phyloP scores from a whole-genome alignment of 805 yeast species.

The Ogataea nitratoaversa region DNA sequence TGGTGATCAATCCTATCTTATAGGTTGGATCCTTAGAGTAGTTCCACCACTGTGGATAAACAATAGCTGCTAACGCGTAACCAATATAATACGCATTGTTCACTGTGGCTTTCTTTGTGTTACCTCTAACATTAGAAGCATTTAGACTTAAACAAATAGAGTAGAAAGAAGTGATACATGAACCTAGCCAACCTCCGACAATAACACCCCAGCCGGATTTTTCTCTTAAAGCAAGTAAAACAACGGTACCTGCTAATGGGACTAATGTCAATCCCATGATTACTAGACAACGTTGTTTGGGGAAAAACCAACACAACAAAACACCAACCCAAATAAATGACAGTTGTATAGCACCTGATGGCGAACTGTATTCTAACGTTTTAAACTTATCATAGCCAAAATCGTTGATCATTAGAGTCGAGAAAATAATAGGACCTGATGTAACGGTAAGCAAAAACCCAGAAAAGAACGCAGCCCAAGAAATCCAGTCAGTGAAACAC shows the following conservation, averaged over 20 bases:
- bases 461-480: conserved; percentile 43
- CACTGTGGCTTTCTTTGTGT: conserved; percentile 60
- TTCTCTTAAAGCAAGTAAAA: conserved; percentile 10
- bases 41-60: conserved; percentile 67
- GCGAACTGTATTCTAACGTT: conserved; percentile 24
- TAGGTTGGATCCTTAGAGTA: conserved; percentile 53
- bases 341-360: conserved; percentile 30
- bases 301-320: conserved; percentile 11
- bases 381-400: conserved; percentile 30
- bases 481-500: conserved; percentile 47
- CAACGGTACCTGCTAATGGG: conserved; percentile 23
- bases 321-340: conserved; percentile 24
- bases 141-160: conserved; percentile 17
- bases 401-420: conserved; percentile 24
- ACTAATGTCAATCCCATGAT: conserved; percentile 15
- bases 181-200: conserved; percentile 20
- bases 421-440: conserved; percentile 37
- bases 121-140: conserved; percentile 54
- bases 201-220: conserved; percentile 20
- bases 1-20: conserved; percentile 48
- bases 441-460: conserved; percentile 42
- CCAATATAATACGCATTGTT: conserved; percentile 54
- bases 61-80: conserved; percentile 59
- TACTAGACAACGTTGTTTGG: conserved; percentile 22
- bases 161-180: conserved; percentile 16